Base-by-base conservation (phyloP, 2,329 filamentous ascomycete species). In the Phyllosticta capitalensis region DNA sequence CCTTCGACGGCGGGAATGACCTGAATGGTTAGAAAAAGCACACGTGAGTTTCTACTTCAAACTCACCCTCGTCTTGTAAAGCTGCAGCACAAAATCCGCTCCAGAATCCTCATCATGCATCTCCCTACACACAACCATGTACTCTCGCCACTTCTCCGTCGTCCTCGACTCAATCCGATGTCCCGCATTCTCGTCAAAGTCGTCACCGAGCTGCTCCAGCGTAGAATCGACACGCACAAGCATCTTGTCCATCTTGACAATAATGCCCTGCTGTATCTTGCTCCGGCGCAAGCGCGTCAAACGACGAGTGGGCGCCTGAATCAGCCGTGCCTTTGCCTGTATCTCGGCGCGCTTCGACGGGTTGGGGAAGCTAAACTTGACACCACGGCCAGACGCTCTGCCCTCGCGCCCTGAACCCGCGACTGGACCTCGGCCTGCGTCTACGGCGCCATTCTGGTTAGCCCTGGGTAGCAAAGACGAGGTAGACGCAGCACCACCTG, bases 231-330 rank as follows among this genome's bases (percentile, higher is more conserved):
- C 78, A 21, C 83, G 78, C 20, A 87, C 80, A 21, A 88, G 78
- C 85, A 88, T 88, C 61, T 81, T 83, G 67, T 87, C 84, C 71
- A 85, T 84, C 69, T 86, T 86, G 60, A 87, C 74, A 56, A 87
- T 82, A 62, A 85, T 79, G 5, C 85, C 85, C 64, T 84, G 79
- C 55, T 75, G 74, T 52, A 75, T 67, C 61, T 72, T 74, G 56
- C 69, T 66, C 56, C 76, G 72, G 22, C 76, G 67, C 22, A 78
- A 61, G 24, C 65, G 69, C 14, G 66, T 68, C 1, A 67, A 67
- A 22, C 68, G 68, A 63, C 70, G 69, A 10, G 72, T 66, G 12
- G 68, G 69, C 66, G 73, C 69, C 60, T 76, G 73, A 3, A 72
- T 70, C 53, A 72, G 67, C 58, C 71, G 72, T 7, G 73, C 73